A percentile compares a stretch with the other conserved stretches of the same genome.
Evolutionary conservation across 176 grass and related monocot species (phyloP).

Genomic region (Chloris gayana): DNA sequence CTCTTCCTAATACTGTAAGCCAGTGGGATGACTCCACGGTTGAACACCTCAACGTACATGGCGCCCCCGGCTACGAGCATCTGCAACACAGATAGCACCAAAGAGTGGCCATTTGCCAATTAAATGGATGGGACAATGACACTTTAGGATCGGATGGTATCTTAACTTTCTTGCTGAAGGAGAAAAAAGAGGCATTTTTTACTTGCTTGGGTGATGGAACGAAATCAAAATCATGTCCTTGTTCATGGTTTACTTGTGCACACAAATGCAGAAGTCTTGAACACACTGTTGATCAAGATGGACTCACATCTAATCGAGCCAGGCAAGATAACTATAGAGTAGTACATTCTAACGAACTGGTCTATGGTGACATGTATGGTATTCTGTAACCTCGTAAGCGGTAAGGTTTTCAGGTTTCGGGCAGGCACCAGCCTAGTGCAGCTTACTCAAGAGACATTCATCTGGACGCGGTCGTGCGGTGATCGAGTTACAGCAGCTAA

Average conservation of each 20-base stretch:
- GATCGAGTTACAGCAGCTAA: neutral
- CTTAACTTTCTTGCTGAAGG: too few relatives aligned
- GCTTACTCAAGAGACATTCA: too few relatives aligned
- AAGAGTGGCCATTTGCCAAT: neutral
- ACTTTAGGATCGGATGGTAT: neutral
- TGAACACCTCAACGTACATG: constrained; percentile 94
- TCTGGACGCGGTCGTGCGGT: neutral
- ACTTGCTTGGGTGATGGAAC: neutral
- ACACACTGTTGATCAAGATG: neutral
- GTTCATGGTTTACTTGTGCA: neutral
- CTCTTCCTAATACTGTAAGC: constrained; percentile 86
- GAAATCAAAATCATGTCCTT: neutral
- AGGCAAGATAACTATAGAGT: neutral
- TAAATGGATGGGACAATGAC: neutral
- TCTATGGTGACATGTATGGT: neutral
- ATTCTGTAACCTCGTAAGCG: too few relatives aligned
- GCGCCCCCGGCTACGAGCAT: constrained; percentile 82
- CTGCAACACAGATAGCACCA: constrained; percentile 35
- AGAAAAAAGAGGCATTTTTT: too few relatives aligned
- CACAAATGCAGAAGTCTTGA: neutral
- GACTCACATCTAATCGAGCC: neutral
- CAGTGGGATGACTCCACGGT: constrained; percentile 78
- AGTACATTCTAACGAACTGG: neutral
- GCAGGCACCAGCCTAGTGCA: too few relatives aligned
- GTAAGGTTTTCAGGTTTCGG: too few relatives aligned